Percentiles rank a stretch among this genome's conserved stretches.
Conservation (phyloP, 352 stramenopile species). For the Pythium scleroteichum region DNA sequence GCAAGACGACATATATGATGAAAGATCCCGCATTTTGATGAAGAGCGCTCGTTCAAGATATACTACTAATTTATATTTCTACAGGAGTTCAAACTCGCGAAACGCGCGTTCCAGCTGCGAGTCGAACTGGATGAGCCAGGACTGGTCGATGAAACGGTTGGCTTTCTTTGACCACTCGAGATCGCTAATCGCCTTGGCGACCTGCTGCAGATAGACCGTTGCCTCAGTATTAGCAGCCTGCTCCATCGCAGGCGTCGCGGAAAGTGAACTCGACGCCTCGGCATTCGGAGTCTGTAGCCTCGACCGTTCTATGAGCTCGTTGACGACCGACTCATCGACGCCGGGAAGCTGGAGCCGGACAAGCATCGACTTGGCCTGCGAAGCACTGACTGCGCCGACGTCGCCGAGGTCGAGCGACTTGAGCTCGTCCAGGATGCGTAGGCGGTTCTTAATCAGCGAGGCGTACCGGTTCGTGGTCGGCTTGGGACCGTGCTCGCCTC, state of each 20-base stretch:
- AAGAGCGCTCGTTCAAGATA: neutral
- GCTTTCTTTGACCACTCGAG: conserved; percentile 65
- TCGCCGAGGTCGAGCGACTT: conserved; percentile 42
- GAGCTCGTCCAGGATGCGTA: conserved; percentile 70
- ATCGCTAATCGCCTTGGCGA: conserved; percentile 58
- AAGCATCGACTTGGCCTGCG: conserved; percentile 52
- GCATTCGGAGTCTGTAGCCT: conserved; percentile 1
- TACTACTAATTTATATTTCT: neutral
- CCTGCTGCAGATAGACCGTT: conserved; percentile 45
- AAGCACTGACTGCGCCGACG: conserved; percentile 36
- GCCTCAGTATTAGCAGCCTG: neutral
- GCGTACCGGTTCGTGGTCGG: conserved; percentile 32
- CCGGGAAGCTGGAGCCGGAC: conserved; percentile 48
- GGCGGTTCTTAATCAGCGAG: conserved; percentile 49
- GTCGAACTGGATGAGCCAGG: conserved; percentile 81
- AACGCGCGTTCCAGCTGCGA: conserved; percentile 71
- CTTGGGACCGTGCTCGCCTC: conserved; percentile 32
- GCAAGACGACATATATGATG: conserved; percentile 11
- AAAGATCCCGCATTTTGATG: conserved; percentile 7
- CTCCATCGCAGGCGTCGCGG: neutral
- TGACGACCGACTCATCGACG: conserved; percentile 48
- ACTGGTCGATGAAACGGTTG: conserved; percentile 79
- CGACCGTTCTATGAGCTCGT: conserved; percentile 45
- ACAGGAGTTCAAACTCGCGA: conserved; percentile 74
- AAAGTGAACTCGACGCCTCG: neutral